phyloP scores from a whole-genome alignment of 2,329 filamentous ascomycete species.

The Thermochaetoides dissita region DNA sequence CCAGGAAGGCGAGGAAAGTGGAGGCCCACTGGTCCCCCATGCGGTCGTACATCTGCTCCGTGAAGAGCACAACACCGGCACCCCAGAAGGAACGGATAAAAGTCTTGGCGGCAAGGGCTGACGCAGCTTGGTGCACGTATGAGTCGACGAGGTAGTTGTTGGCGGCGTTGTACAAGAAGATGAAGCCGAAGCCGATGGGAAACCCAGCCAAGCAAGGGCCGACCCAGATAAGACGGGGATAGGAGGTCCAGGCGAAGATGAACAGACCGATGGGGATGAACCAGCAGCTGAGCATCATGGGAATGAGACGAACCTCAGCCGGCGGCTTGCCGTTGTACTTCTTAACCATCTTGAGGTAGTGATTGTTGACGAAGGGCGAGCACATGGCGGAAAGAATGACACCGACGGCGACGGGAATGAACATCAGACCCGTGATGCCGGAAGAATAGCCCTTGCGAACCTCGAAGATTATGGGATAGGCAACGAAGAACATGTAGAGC shows the following conservation, averaged over 20 bases:
- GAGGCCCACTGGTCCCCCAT: conserved; percentile 67
- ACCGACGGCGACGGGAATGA: conserved; percentile 68
- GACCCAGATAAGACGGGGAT: conserved; percentile 50
- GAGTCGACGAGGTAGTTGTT: conserved; percentile 59
- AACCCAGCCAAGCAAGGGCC: conserved; percentile 59
- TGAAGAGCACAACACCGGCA: conserved; percentile 64
- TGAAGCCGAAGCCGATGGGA: conserved; percentile 66
- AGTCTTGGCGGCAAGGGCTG: conserved; percentile 68
- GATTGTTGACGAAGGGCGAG: conserved; percentile 62
- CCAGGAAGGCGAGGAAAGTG: conserved; percentile 57
- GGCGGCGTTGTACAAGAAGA: conserved; percentile 68
- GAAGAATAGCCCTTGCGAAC: conserved; percentile 66
- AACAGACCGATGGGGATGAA: conserved; percentile 47
- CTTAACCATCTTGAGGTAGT: conserved; percentile 53
- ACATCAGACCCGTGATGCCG: conserved; percentile 68
- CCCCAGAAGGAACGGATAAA: conserved; percentile 71
- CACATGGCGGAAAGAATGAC: conserved; percentile 54
- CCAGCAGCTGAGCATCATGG: conserved; percentile 70
- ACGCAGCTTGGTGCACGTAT: conserved; percentile 61
- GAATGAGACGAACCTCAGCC: conserved; percentile 63
- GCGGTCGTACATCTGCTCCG: conserved; percentile 63
- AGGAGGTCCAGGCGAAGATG: conserved; percentile 51
- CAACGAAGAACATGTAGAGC: conserved; percentile 66
- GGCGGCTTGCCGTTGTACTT: conserved; percentile 60
- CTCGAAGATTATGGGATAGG: conserved; percentile 58